Evolutionary conservation across 2,329 filamentous ascomycete species (phyloP).

Genomic region (Diaporthe nobilis): DNA sequence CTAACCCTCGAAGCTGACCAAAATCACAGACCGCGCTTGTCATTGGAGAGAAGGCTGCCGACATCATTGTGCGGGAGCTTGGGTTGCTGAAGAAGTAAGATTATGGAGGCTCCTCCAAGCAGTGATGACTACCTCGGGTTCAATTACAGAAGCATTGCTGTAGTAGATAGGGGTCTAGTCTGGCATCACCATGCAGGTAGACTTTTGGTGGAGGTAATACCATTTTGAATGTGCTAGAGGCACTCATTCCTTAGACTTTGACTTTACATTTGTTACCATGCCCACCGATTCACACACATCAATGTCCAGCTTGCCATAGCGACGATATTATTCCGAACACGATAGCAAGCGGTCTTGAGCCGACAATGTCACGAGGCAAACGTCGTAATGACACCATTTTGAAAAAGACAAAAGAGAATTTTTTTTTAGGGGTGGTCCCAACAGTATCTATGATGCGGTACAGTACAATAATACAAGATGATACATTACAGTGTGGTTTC

Average conservation of each 20-base stretch:
- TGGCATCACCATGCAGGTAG: background rate
- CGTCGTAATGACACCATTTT: background rate
- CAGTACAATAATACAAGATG: slow-evolving; percentile 27
- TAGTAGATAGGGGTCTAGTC: no score
- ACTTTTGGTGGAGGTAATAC: no score
- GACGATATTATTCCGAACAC: background rate
- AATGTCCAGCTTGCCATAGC: no score
- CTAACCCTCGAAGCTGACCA: slow-evolving; percentile 55
- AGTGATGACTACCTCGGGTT: background rate
- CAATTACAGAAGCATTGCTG: background rate
- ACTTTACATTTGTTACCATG: background rate
- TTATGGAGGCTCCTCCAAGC: background rate
- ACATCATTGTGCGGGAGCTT: slow-evolving; percentile 47
- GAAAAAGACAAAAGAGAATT: background rate
- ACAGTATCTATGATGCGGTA: slow-evolving; percentile 15
- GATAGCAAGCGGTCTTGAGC: background rate
- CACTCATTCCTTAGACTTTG: background rate
- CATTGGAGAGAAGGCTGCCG: slow-evolving; percentile 59
- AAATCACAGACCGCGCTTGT: slow-evolving; percentile 53
- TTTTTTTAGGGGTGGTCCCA: slow-evolving; percentile 5
- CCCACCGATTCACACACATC: background rate
- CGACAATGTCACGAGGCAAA: background rate
- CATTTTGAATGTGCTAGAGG: background rate
- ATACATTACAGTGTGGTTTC: slow-evolving; percentile 27
- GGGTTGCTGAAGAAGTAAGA: slow-evolving; percentile 33